Base-by-base conservation (phyloP, 176 grass and related monocot species). In the Aegilops tauschii region DNA sequence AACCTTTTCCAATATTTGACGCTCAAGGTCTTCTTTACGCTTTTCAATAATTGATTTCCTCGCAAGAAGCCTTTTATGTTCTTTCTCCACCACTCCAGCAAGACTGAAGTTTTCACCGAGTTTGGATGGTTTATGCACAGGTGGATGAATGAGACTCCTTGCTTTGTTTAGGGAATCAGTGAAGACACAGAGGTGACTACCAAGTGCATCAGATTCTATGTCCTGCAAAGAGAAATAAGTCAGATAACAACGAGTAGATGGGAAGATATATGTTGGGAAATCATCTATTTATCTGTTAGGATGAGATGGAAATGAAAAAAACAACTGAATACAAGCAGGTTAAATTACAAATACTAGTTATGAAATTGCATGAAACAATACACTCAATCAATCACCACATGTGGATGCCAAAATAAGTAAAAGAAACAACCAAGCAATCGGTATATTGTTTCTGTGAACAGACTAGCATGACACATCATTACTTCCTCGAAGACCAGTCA, bases 21-120 rank as follows among this genome's bases (percentile, higher is more conserved):
- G 97, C 78, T 99, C 97, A 83, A 89, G 97, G 10, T 96, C 94
- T 90, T 99, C 97, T 92, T 99, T 99, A 21, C 92, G 92, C 44
- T 94, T 99, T 88, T 99, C 97, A 73, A 99, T 99, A 47, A 99
- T 96, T 14, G 92, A 93, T 61, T 99, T 99, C 31, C 97, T 93
- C 30, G 97, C 94, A 81, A 99, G 92, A 87, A 99, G 97, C 73
- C 92, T 92, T 81, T 76, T 96, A 69, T 96, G 97, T 78, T 99
- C 97, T 83, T 89, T 99, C 69, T 94, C 97, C 64, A 99, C 92
- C 72, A 90, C 85, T 28, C 80, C 89, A 78, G 90, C 64, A 2
- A 99, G 87, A 80, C 59, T 85, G 69, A 42, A 79, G 50, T 69
- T 90, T 25, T 93, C 90, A 59, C 77, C 89, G 12, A 89, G 89